Evolutionary conservation across 306 rosid species (phyloP).

Genomic region (Ochetophila trinervis): DNA sequence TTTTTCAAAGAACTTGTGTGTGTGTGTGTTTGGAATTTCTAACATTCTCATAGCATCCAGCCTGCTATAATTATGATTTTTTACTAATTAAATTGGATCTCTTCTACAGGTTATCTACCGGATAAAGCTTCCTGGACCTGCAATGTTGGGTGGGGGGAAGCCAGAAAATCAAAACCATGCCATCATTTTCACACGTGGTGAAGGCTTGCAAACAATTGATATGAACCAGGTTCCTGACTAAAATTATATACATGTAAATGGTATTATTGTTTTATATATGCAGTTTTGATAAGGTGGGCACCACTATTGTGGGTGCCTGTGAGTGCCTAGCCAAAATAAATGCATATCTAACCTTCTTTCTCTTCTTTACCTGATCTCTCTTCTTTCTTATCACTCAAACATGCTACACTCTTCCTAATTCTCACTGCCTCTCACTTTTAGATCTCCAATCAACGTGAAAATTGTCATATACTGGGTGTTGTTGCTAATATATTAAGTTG

Average conservation of each 20-base stretch:
- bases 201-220: slow-evolving; percentile 95
- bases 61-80: slow-evolving; percentile 10
- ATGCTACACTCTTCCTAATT: no score
- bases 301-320: no score
- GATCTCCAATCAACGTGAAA: no score
- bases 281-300: no score
- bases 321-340: no score
- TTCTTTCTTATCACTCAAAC: no score
- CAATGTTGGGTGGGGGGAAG: slow-evolving; percentile 94
- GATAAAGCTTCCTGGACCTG: slow-evolving; percentile 96
- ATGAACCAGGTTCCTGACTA: slow-evolving; percentile 79
- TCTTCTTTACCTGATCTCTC: no score
- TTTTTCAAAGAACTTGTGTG: no score
- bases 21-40: background rate
- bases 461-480: no score
- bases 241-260: slow-evolving; percentile 10
- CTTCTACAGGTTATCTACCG: slow-evolving; percentile 63
- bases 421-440: no score
- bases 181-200: slow-evolving; percentile 96
- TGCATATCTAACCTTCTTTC: no score
- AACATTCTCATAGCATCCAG: background rate
- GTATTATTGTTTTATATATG: background rate
- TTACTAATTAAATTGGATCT: slow-evolving; percentile 21
- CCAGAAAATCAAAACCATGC: slow-evolving; percentile 99
- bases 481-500: no score